A percentile compares a stretch with the other conserved stretches of the same genome.
These are phyloP conservation scores for Euryodendron excelsum DNA, from an alignment of 148 eudicot species.

Conservation along the genomic window DNA sequence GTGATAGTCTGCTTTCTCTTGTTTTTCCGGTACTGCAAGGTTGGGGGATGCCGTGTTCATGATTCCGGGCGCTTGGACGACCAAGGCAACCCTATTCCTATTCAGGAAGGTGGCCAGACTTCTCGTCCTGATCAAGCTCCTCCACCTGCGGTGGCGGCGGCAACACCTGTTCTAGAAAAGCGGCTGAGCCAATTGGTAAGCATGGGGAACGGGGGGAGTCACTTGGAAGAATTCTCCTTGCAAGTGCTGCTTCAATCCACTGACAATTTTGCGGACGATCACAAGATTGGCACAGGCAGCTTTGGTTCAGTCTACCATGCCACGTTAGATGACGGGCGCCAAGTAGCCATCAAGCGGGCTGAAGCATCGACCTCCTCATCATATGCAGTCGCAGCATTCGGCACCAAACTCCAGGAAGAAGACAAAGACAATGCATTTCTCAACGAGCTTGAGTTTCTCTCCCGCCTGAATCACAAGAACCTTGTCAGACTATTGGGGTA, in stretches of 20 bases:
- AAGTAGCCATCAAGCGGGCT: constrained; percentile 76
- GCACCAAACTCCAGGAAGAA: constrained; percentile 45
- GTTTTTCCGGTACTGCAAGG: constrained; percentile 27
- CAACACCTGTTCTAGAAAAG: constrained; percentile 43
- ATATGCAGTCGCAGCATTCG: not conserved
- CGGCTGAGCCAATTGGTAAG: constrained; percentile 66
- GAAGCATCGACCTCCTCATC: constrained; percentile 29
- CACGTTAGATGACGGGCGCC: constrained; percentile 44
- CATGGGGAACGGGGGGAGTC: constrained; percentile 38
- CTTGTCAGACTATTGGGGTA: constrained; percentile 67
- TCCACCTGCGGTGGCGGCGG: not conserved
- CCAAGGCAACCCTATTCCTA: too few species aligned
- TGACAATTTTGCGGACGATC: constrained; percentile 62
- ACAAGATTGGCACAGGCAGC: constrained; percentile 66
- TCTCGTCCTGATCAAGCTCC: too few species aligned
- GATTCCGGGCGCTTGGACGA: constrained; percentile 82
- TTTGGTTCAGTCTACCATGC: constrained; percentile 83
- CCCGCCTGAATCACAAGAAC: constrained; percentile 83
- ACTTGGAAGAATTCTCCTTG: constrained; percentile 63
- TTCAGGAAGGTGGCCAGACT: too few species aligned
- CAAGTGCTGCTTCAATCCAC: constrained; percentile 48
- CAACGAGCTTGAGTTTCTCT: constrained; percentile 69
- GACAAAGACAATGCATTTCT: constrained; percentile 67
- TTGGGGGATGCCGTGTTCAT: constrained; percentile 58
- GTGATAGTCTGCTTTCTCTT: constrained; percentile 28